Evolutionary conservation across 495 filamentous ascomycete species (phyloP), one percentile per base, ranked within the genome.

Genomic region (Baudoinia panamericana): DNA sequence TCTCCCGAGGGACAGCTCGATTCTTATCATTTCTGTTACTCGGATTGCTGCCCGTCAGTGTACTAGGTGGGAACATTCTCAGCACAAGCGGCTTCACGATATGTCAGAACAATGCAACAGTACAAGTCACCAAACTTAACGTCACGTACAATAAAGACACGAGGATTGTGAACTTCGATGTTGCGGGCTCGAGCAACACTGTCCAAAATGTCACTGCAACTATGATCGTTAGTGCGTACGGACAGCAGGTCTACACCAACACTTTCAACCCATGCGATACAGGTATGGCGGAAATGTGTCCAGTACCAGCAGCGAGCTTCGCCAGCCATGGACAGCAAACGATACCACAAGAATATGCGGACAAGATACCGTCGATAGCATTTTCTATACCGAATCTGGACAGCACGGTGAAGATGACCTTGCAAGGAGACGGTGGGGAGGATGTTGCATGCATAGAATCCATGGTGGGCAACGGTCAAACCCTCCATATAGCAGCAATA

Each of bases 381-480:
- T 97, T 96, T 61, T 71, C 72, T 39, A 67, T 97, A 25, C 90
- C 90, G 18, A 84, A 97, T 62, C 73, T 97, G 39, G 84, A 87
- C 31, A 87, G 88, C 24, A 64, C 82, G 59, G 90, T 84, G 25
- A 87, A 78, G 28, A 58, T 97, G 42, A 62, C 84, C 47, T 67
- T 97, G 4, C 76, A 68, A 36, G 66, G 80, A 5, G 70, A 76
- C 8, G 67, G 62, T 12, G 69, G 66, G 18, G 50, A 66, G 30
- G 66, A 78, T 39, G 66, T 94, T 7, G 88, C 87, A 11, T 97
- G 90, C 59, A 75, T 96, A 19, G 62, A 82, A 50, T 86, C 87
- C 3, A 56, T 73, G 7, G 75, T 97, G 26, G 71, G 70, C 45
- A 97, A 97, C 57, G 88, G 87, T 39, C 92, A 93, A 60, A 80